phyloP scores from a whole-genome alignment of 2,329 filamentous ascomycete species.

The Aspergillus floridensis region DNA sequence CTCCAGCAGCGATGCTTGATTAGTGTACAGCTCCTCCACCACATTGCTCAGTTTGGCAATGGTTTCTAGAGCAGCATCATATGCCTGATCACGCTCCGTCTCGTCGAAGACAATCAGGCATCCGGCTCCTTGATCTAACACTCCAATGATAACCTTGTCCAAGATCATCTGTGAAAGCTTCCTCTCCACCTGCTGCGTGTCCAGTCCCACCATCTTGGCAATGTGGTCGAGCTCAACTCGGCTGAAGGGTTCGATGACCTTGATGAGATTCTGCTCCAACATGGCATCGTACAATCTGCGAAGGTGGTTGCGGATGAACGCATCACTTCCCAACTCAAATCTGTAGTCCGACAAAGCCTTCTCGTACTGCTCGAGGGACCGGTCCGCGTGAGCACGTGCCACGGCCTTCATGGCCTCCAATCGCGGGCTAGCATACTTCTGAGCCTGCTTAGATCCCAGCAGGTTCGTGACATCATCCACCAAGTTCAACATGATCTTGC shows the following conservation, averaged over 20 bases:
- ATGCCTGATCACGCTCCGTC: slow-evolving; percentile 86
- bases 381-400: slow-evolving; percentile 89
- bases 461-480: slow-evolving; percentile 94
- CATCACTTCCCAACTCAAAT: slow-evolving; percentile 88
- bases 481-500: slow-evolving; percentile 99
- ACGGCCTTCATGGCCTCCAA: slow-evolving; percentile 99
- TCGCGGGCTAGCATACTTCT: slow-evolving; percentile 92
- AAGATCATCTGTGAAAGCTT: slow-evolving; percentile 99
- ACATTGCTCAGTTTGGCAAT: slow-evolving; percentile 97
- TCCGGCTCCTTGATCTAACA: slow-evolving; percentile 94
- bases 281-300: slow-evolving; percentile 95
- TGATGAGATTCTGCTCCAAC: slow-evolving; percentile 98
- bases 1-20: slow-evolving; percentile 93
- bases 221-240: slow-evolving; percentile 96
- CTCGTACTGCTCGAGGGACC: slow-evolving; percentile 96
- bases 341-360: slow-evolving; percentile 84
- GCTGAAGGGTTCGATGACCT: slow-evolving; percentile 98
- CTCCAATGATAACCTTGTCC: slow-evolving; percentile 97
- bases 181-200: slow-evolving; percentile 93
- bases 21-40: slow-evolving; percentile 95
- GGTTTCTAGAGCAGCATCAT: slow-evolving; percentile 89
- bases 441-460: slow-evolving; percentile 92
- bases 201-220: slow-evolving; percentile 94
- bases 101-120: slow-evolving; percentile 98
- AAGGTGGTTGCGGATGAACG: slow-evolving; percentile 96